Conservation (phyloP, 306 rosid species). For the Rosa rugosa region DNA sequence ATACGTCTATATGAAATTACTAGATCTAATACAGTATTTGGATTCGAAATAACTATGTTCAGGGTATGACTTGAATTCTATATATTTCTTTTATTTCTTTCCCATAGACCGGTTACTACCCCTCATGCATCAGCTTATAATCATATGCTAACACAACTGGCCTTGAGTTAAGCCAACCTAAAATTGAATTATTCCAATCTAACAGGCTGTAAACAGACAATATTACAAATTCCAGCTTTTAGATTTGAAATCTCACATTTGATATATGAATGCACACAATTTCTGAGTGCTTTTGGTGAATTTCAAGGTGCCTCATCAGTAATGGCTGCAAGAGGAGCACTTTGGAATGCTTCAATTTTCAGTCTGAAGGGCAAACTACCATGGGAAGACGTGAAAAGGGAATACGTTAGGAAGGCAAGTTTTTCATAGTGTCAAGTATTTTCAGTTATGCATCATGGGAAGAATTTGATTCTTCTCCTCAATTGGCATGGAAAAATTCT, state of each 20-base stretch:
- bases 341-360: slow-evolving; percentile 92
- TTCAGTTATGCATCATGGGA: background rate
- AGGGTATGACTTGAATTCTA: background rate
- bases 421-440: background rate
- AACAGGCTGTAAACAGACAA: background rate
- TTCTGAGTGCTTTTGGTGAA: background rate
- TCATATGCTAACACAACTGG: background rate
- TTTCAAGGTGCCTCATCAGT: slow-evolving; percentile 70
- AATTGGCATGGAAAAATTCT: background rate
- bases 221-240: background rate
- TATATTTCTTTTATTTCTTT: background rate
- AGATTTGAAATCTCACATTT: background rate
- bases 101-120: background rate
- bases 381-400: slow-evolving; percentile 63
- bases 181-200: background rate
- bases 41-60: background rate
- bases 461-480: background rate
- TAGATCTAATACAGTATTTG: background rate
- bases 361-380: slow-evolving; percentile 57
- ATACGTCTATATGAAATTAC: background rate
- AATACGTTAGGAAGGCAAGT: slow-evolving; percentile 72
- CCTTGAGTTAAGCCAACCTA: background rate
- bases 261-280: background rate
- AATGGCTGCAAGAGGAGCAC: slow-evolving; percentile 96
- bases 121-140: background rate